phyloP scores from a whole-genome alignment of 441 rosid species.

The Brassica balearica region DNA sequence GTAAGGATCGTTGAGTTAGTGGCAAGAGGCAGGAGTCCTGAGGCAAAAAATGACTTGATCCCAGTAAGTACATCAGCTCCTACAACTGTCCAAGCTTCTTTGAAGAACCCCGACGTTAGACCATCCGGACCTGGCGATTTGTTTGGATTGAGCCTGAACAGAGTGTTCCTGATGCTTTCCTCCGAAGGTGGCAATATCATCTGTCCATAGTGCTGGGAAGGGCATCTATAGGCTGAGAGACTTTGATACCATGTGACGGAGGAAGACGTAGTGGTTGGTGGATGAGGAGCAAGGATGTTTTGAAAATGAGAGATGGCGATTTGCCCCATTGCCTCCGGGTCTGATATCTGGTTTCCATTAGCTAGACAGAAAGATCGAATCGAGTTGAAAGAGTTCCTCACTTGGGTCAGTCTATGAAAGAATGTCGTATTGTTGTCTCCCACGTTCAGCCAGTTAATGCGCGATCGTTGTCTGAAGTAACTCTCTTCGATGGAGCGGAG shows the following conservation, averaged over 20 bases:
- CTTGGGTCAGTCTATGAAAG: background rate
- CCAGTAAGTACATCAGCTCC: too few relatives aligned
- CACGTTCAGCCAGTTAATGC: background rate
- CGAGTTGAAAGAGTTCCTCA: background rate
- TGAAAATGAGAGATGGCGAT: background rate
- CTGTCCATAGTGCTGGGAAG: too few relatives aligned
- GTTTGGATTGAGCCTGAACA: background rate
- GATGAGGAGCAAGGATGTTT: background rate
- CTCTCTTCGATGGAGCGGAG: background rate
- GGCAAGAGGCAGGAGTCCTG: background rate
- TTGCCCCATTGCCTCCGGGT: background rate
- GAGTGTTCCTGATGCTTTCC: too few relatives aligned
- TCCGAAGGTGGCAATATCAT: too few relatives aligned
- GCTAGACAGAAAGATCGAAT: background rate
- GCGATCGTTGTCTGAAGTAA: background rate
- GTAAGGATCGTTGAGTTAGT: background rate
- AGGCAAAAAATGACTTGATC: too few relatives aligned
- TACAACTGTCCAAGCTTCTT: background rate
- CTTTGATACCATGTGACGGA: background rate
- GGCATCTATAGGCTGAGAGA: background rate
- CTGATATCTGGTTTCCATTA: background rate
- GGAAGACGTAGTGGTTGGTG: background rate
- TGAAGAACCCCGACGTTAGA: background rate
- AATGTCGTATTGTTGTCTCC: background rate
- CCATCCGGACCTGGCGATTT: background rate